Evolutionary conservation across 2,329 filamentous ascomycete species (phyloP).

Genomic region (Exophiala lecanii-corni): DNA sequence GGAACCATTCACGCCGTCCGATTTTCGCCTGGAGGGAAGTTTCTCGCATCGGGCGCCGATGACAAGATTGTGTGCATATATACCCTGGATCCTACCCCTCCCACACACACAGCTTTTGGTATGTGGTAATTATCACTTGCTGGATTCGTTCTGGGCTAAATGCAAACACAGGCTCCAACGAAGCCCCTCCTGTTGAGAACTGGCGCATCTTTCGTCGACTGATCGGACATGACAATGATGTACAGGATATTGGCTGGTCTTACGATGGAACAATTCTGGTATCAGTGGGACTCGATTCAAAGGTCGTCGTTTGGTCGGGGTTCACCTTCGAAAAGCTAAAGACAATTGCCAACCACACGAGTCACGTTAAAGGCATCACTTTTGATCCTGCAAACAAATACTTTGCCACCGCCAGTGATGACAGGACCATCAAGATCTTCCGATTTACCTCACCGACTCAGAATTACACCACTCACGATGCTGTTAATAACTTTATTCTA

Average conservation of each 20-base stretch:
- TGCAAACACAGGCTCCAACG: slow-evolving; percentile 65
- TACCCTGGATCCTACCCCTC: slow-evolving; percentile 75
- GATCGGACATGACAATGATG: slow-evolving; percentile 96
- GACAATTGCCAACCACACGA: slow-evolving; percentile 86
- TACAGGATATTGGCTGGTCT: slow-evolving; percentile 96
- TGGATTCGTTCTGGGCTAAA: no score
- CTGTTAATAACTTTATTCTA: slow-evolving; percentile 92
- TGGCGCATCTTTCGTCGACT: slow-evolving; percentile 94
- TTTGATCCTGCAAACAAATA: slow-evolving; percentile 99
- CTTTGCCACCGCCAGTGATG: slow-evolving; percentile 96
- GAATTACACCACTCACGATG: slow-evolving; percentile 90
- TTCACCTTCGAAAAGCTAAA: slow-evolving; percentile 98
- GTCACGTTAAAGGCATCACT: slow-evolving; percentile 96
- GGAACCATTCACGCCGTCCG: slow-evolving; percentile 96
- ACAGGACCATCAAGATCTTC: slow-evolving; percentile 94
- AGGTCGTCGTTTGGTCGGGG: slow-evolving; percentile 97
- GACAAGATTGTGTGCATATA: slow-evolving; percentile 99
- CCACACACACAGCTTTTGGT: slow-evolving; percentile 76
- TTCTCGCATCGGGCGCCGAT: slow-evolving; percentile 93
- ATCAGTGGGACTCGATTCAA: slow-evolving; percentile 93
- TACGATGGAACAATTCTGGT: slow-evolving; percentile 92
- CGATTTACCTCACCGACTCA: slow-evolving; percentile 86
- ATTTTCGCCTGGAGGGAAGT: slow-evolving; percentile 92
- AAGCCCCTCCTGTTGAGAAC: slow-evolving; percentile 89
- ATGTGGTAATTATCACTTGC: slow-evolving; percentile 32